Evolutionary conservation across 2,329 filamentous ascomycete species (phyloP).

Genomic region (Ascochyta viciae-villosae): DNA sequence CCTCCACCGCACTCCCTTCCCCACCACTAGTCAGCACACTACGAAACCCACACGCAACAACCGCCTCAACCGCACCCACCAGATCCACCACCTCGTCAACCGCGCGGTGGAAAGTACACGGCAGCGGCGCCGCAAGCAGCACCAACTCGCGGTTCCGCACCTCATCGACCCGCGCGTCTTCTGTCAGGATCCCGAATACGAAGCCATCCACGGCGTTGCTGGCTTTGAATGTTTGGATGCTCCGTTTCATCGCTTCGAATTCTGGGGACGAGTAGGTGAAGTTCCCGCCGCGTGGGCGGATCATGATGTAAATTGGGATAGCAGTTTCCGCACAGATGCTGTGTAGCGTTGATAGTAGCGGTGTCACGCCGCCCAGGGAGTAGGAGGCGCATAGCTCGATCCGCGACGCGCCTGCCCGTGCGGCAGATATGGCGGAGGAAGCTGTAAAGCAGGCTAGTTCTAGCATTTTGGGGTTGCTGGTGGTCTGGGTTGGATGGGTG

Average conservation of each 20-base stretch:
- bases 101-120: conserved; percentile 64
- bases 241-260: conserved; percentile 53
- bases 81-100: conserved; percentile 54
- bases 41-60: conserved; percentile 55
- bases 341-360: conserved; percentile 38
- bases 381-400: conserved; percentile 59
- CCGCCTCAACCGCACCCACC: conserved; percentile 42
- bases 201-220: conserved; percentile 53
- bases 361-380: conserved; percentile 54
- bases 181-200: conserved; percentile 59
- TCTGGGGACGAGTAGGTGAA: conserved; percentile 56
- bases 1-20: conserved; percentile 42
- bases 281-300: conserved; percentile 57
- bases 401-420: conserved; percentile 54
- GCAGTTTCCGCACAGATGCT: not conserved
- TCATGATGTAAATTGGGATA: conserved; percentile 61
- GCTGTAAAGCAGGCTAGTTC: conserved; percentile 60
- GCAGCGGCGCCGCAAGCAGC: conserved; percentile 48
- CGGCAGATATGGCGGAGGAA: conserved; percentile 54
- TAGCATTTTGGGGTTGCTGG: conserved; percentile 36
- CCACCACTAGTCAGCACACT: conserved; percentile 60
- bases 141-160: conserved; percentile 54
- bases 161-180: conserved; percentile 48
- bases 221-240: conserved; percentile 48
- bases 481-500: not conserved